Evolutionary conservation across 768 basidiomycete genomes (phyloP), one percentile per base, ranked within the genome.

Genomic region (Termitomyces heimii): DNA sequence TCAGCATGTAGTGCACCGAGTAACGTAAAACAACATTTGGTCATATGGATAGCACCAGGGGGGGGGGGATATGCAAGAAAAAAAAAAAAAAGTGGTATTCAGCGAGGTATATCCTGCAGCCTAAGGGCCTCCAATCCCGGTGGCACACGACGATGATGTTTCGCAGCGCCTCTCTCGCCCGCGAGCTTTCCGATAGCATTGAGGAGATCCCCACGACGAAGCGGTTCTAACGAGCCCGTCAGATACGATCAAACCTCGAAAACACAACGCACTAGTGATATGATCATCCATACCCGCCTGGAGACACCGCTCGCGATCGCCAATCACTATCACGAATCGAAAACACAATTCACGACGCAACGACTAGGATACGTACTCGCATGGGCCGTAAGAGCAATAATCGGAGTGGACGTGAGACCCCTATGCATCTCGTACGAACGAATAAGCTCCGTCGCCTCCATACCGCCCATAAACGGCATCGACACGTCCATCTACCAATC

Each of bases 381-480:
- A 72, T 99, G 96, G 3, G 96, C 96, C 1, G 97, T 98, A 40
- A 99, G 77, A 1, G 97, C 97, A 65, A 98, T 93, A 63, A 99
- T 98, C 0, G 97, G 96, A 6, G 85, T 92, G 2, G 85, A 80
- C 16, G 82, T 67, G 31, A 93, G 75, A 8, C 83, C 79, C 4
- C 58, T 51, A 16, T 86, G 80, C 68, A 80, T 74, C 74, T 98
- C 96, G 67, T 86, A 92, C 37, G 83, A 81, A 52, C 96, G 84
- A 60, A 98, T 97, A 56, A 92, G 77, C 62, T 94, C 88, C 0
- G 97, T 99, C 1, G 96, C 93, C 71, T 99, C 95, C 86, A 96
- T 93, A 61, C 96, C 95, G 50, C 95, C 94, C 93, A 98, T 98
- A 72, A 95, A 88, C 6, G 94, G 93, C 93, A 96, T 95, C 12